A percentile compares a stretch with the other conserved stretches of the same genome.
phyloP scores from a whole-genome alignment of 306 rosid genomes.

The Dalbergia cultrata region DNA sequence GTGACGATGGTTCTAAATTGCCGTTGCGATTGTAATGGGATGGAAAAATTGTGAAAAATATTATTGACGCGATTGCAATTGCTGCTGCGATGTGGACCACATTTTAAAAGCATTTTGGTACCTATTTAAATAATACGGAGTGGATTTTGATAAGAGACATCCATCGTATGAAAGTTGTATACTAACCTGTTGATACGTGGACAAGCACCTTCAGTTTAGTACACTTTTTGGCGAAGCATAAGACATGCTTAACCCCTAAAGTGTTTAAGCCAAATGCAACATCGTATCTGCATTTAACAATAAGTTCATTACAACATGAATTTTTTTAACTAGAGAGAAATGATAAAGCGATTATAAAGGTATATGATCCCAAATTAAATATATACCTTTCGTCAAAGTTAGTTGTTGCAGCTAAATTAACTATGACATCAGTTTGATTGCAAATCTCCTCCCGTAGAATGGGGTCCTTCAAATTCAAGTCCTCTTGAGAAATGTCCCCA shows the following conservation, averaged over 20 bases:
- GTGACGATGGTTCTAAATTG: too few species aligned
- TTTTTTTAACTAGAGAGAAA: background rate
- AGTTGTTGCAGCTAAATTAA: constrained; percentile 83
- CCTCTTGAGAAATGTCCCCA: constrained; percentile 65
- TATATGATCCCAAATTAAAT: background rate
- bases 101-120: too few species aligned
- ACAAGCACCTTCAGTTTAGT: constrained; percentile 57
- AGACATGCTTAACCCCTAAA: constrained; percentile 66
- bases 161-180: background rate
- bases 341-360: background rate
- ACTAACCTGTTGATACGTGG: constrained; percentile 83
- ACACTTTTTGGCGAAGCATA: constrained; percentile 74
- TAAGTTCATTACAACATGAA: background rate
- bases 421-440: constrained; percentile 55
- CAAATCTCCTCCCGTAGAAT: constrained; percentile 57
- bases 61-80: too few species aligned
- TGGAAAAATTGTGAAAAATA: too few species aligned
- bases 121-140: background rate
- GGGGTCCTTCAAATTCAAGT: constrained; percentile 63
- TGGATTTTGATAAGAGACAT: background rate
- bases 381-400: constrained; percentile 79
- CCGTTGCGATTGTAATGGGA: too few species aligned
- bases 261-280: constrained; percentile 69
- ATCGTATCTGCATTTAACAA: constrained; percentile 66
- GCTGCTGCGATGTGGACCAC: too few species aligned